Conservation (phyloP, 108 stramenopile species). For the Parietichytrium sp. region DNA sequence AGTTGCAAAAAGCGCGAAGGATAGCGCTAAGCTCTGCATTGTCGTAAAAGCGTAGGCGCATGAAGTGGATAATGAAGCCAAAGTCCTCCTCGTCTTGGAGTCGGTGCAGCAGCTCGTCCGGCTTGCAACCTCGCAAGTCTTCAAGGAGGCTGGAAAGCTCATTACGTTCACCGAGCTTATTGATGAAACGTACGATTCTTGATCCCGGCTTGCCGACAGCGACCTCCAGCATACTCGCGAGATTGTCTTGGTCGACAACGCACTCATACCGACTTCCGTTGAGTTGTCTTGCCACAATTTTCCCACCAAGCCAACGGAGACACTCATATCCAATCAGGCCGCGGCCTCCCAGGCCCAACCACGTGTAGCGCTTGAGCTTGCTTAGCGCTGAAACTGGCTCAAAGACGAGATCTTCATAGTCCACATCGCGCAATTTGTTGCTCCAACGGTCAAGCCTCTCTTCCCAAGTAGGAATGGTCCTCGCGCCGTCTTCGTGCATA, state of each 20-base stretch:
- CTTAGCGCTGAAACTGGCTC: slow-evolving; percentile 24
- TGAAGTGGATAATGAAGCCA: slow-evolving; percentile 23
- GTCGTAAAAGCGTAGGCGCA: background rate
- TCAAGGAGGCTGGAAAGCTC: slow-evolving; percentile 12
- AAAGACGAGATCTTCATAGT: slow-evolving; percentile 28
- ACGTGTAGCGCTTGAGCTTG: slow-evolving; percentile 36
- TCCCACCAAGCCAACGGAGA: slow-evolving; percentile 9
- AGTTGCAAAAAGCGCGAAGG: background rate
- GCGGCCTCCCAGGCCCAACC: background rate
- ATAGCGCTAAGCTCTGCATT: background rate
- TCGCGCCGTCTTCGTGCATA: background rate
- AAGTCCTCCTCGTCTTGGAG: slow-evolving; percentile 23
- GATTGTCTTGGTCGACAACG: slow-evolving; percentile 3
- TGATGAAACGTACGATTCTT: background rate
- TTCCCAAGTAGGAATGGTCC: background rate
- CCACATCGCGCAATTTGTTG: background rate
- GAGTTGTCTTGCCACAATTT: background rate
- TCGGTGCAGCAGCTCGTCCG: slow-evolving; percentile 13
- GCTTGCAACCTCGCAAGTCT: slow-evolving; percentile 27
- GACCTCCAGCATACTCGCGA: background rate
- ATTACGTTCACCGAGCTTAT: background rate
- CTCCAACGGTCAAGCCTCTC: background rate
- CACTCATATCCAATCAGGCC: slow-evolving; percentile 34
- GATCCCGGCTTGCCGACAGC: background rate
- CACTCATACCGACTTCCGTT: background rate